Evolutionary conservation across 106 monocot species (phyloP), one percentile per base, ranked within the genome.

Genomic region (Apostasia shenzhenica): DNA sequence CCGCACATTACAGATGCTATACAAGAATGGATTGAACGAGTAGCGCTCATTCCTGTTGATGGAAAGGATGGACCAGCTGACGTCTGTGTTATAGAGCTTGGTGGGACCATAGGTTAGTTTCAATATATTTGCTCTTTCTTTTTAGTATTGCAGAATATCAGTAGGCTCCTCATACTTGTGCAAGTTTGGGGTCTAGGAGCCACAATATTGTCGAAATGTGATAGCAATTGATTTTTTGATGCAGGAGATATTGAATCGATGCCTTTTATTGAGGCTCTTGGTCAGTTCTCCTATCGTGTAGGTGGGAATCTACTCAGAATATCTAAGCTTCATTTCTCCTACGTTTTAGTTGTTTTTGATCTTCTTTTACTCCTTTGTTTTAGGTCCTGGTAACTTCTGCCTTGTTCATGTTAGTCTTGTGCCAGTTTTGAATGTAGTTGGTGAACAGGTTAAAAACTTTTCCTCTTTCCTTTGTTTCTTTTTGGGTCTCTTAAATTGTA

Each of bases 171-270:
- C 64, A 63, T 74, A 70, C 41, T 63, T 54, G 37, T 70, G 13
- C 41, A 77, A 64, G 66, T 45, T 64, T 46, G 8, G 55, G 10
- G 54, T 59, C 48, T 61, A 72, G 69, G 64, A 52, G 48, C 13
- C 57, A 65, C 14, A 57, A 55, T 71, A 55, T 46, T 81, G 67
- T 48, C 54, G 41, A 5, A 47, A 49, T 7, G 45, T 81, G 77
- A 71, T 75, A 50, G 50, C 49, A 56, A 66, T 82, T 62, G 38
- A 67, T 57, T 81, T 80, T 12, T 78, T 71, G 59, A 75, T 86
- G 66, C 84, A 95, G 95, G 95, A 69, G 95, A 95, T 77, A 95
- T 95, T 76, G 95, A 95, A 68, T 95, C 95, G 1, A 95, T 91
- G 95, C 91, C 91, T 41, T 95, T 86, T 77, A 84, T 89, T 78